Conservation (phyloP, 768 basidiomycete genomes). For the Calocera cornea region DNA sequence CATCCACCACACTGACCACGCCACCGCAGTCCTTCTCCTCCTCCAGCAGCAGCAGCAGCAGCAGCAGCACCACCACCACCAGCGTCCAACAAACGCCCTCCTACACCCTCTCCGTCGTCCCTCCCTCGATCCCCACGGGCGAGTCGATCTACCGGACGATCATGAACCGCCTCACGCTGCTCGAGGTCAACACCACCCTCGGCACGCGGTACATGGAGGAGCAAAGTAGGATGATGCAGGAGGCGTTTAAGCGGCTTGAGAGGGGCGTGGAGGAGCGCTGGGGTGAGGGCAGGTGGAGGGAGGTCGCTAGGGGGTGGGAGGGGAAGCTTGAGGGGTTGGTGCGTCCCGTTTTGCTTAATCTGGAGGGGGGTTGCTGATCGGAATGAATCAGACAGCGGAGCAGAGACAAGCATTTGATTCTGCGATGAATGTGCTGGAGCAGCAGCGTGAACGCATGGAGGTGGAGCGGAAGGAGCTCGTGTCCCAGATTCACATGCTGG, state of each 20-base stretch:
- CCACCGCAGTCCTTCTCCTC: constrained; percentile 17
- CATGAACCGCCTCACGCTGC: constrained; percentile 74
- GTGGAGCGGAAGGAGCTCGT: constrained; percentile 55
- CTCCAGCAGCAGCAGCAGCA: no score
- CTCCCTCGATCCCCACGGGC: constrained; percentile 30
- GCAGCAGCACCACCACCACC: constrained; percentile 7
- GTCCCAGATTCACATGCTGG: constrained; percentile 56
- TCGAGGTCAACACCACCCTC: constrained; percentile 80
- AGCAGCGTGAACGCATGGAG: constrained; percentile 50
- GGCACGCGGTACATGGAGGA: constrained; percentile 80
- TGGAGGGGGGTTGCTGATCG: neutral
- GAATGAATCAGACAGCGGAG: constrained; percentile 41
- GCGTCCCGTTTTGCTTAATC: constrained; percentile 22
- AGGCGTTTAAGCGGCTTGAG: constrained; percentile 56
- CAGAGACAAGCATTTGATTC: constrained; percentile 56
- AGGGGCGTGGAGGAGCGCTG: constrained; percentile 50
- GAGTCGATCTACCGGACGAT: constrained; percentile 96
- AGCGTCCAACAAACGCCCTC: constrained; percentile 3
- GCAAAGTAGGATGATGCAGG: constrained; percentile 62
- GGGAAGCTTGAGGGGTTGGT: constrained; percentile 56
- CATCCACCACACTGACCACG: constrained; percentile 13
- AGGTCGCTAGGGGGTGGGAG: neutral
- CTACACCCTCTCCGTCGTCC: constrained; percentile 7
- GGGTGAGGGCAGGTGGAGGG: constrained; percentile 8
- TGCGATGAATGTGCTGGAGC: constrained; percentile 52